Evolutionary conservation across 305 asterid species (phyloP).

Genomic region (Solanum hybrid): DNA sequence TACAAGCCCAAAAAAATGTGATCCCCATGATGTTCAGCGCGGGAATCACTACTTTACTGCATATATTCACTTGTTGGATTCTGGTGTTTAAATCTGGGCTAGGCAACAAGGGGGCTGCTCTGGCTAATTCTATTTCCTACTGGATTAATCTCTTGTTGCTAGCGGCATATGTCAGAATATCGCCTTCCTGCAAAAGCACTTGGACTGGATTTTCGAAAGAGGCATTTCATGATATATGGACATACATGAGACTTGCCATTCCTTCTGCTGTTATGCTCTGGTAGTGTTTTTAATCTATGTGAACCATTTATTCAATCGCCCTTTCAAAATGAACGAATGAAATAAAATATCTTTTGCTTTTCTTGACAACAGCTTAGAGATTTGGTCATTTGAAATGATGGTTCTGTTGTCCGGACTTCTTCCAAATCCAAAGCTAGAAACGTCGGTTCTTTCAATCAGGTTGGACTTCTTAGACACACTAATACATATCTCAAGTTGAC

Average conservation of each 20-base stretch:
- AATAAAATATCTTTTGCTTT: slow-evolving; percentile 20
- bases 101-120: neutral
- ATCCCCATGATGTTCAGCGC: neutral
- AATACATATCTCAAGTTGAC: neutral
- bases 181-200: neutral
- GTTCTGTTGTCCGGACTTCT: slow-evolving; percentile 50
- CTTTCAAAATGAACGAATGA: neutral
- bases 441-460: slow-evolving; percentile 53
- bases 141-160: neutral
- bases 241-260: neutral
- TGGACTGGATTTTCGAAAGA: neutral
- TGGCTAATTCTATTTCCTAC: neutral
- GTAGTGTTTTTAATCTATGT: neutral
- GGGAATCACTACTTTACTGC: neutral
- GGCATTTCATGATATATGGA: neutral
- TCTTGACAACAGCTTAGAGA: slow-evolving; percentile 33
- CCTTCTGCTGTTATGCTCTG: neutral
- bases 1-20: neutral
- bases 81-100: neutral
- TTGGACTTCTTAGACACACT: neutral
- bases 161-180: neutral
- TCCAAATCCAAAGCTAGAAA: slow-evolving; percentile 52
- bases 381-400: slow-evolving; percentile 56
- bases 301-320: neutral
- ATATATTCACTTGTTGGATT: neutral